phyloP scores from a whole-genome alignment of 108 stramenopile genomes.

The Fistulifera solaris region DNA sequence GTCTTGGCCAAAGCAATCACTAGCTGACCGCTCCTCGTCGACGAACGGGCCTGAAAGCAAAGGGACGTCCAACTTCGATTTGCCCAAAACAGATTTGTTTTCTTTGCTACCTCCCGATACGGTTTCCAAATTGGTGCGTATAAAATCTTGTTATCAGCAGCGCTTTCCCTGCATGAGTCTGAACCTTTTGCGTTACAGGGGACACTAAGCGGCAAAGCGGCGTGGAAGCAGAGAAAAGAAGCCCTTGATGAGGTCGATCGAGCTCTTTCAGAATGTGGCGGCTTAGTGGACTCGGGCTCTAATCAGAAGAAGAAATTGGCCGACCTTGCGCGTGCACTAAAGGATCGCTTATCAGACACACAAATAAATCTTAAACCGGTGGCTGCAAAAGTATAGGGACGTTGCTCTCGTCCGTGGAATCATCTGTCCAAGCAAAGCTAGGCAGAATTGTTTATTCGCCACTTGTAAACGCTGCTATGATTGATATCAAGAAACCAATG shows the following conservation, averaged over 20 bases:
- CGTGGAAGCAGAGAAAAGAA: conserved; percentile 79
- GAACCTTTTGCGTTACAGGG: background rate
- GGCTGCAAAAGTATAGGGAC: conserved; percentile 58
- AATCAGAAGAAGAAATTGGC: conserved; percentile 34
- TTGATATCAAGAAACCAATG: conserved; percentile 79
- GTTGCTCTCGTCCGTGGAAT: conserved; percentile 52
- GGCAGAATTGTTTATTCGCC: conserved; percentile 56
- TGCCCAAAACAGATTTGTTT: conserved; percentile 50
- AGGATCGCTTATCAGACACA: conserved; percentile 68
- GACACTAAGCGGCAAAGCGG: conserved; percentile 44
- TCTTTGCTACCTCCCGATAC: conserved; percentile 38
- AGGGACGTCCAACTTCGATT: conserved; percentile 13
- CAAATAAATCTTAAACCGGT: conserved; percentile 86
- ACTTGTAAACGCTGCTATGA: conserved; percentile 67
- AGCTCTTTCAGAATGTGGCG: conserved; percentile 39
- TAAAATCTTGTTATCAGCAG: too few relatives aligned
- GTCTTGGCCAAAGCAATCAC: conserved; percentile 32
- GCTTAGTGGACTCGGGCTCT: conserved; percentile 26
- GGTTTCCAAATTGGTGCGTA: conserved; percentile 37
- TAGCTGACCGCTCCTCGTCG: background rate
- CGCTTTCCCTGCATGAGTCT: too few relatives aligned
- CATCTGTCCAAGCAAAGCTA: conserved; percentile 49
- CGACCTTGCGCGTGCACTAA: conserved; percentile 40
- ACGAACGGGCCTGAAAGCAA: background rate
- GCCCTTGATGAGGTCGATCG: conserved; percentile 70